Conservation (phyloP, 2,329 filamentous ascomycete species). For the Hymenoscyphus repandus region DNA sequence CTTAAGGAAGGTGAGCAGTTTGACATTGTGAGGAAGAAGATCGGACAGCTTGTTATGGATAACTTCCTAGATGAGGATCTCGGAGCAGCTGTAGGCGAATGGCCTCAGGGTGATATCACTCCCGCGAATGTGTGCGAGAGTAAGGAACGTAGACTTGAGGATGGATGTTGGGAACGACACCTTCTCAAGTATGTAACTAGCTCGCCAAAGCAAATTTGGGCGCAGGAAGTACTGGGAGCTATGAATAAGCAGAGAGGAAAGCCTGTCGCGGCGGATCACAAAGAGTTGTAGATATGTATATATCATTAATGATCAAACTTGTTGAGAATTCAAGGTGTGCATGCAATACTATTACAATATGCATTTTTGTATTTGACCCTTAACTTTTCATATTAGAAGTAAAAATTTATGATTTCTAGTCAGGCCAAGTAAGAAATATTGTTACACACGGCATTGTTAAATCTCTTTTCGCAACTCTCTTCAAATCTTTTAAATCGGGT, state of each 20-base stretch:
- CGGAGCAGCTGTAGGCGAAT: conserved; percentile 52
- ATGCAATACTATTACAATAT: no score
- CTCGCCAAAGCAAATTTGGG: conserved; percentile 18
- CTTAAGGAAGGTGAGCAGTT: conserved; percentile 42
- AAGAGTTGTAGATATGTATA: no score
- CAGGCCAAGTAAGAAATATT: no score
- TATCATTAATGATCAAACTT: no score
- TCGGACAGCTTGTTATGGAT: conserved; percentile 55
- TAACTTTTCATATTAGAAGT: no score
- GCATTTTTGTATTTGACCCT: no score
- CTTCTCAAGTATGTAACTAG: conserved; percentile 30
- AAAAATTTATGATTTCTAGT: no score
- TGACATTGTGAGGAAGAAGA: conserved; percentile 46
- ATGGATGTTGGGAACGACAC: conserved; percentile 56
- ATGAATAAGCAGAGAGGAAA: conserved; percentile 17
- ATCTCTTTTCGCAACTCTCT: no score
- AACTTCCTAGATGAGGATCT: conserved; percentile 63
- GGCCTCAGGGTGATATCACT: conserved; percentile 41
- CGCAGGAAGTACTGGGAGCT: conserved; percentile 22
- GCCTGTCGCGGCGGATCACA: no score
- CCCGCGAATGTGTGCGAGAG: conserved; percentile 34
- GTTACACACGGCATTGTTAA: no score
- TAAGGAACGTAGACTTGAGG: conserved; percentile 34
- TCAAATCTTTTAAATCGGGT: no score
- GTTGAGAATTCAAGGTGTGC: no score